Base-by-base conservation (phyloP, 805 yeast species). In the Millerozyma miso region DNA sequence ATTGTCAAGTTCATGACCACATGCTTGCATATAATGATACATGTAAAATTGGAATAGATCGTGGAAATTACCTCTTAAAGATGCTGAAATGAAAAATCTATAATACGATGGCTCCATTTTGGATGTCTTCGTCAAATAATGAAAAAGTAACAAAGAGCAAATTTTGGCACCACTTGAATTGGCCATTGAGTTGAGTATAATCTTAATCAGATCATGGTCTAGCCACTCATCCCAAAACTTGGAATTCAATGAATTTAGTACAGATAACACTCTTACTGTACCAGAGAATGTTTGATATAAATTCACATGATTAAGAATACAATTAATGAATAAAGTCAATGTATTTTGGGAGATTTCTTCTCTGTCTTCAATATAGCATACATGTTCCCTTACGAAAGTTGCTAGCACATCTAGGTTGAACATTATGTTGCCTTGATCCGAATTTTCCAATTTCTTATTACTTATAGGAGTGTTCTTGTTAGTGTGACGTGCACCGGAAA, bases 261-360 rank as follows among this genome's bases (percentile, higher is more conserved):
- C 47, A 3, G 40, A 37, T 14, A 68, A 42, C 0, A 51, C 57
- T 19, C 51, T 47, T 1, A 56, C 50, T 3, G 60, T 44, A 0
- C 66, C 73, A 2, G 68, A 51, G 37, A 61, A 60, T 47, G 69
- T 69, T 40, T 66, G 71, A 49, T 60, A 57, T 15, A 59, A 39
- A 26, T 53, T 54, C 17, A 68, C 46, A 48, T 69, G 73, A 45
- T 63, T 59, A 31, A 71, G 49, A 2, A 68, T 19, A 42, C 74
- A 67, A 43, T 67, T 67, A 20, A 69, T 42, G 42, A 70, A 67
- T 15, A 58, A 37, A 7, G 58, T 54, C 12, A 58, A 46, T 12
- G 66, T 56, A 34, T 49, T 45, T 2, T 23, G 6, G 4, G 46
- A 41, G 31, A 43, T 49, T 2, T 51, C 35, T 1, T 50, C 37